Base-by-base conservation (phyloP, 2,329 filamentous ascomycete genomes). In the Aspergillus pseudoglaucus region DNA sequence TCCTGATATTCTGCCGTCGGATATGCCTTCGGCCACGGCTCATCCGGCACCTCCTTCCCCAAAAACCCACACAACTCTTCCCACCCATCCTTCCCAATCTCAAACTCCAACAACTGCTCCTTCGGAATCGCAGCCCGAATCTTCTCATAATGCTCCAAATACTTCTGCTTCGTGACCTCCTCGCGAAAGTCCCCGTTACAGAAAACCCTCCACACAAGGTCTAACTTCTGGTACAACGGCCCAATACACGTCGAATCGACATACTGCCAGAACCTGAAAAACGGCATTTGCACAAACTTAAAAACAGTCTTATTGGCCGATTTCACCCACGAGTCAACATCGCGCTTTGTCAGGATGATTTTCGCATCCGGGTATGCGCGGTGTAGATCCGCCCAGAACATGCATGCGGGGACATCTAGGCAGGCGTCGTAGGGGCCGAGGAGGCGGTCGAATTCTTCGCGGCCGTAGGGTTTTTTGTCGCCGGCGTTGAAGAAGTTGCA, bases 1-100 rank as follows among this genome's bases (percentile, higher is more conserved):
- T 51, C 39, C 39, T 46, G 45, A 18, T 51, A 53, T 10, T 51
- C 32, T 2, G 42, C 49, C 8, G 46, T 49, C 30, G 67, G 62
- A 50, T 71, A 70, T 6, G 55, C 45, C 18, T 56, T 51, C 2
- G 67, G 64, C 53, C 74, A 73, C 2, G 62, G 51, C 33, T 57
- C 55, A 15, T 60, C 48, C 1, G 71, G 69, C 3, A 68, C 55
- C 6, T 62, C 54, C 32, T 65, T 68, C 0, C 59, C 65, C 37
- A 74, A 44, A 44, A 74, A 73, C 47, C 62, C 51, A 52, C 73
- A 76, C 20, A 77, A 56, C 8, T 69, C 68, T 32, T 60, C 64
- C 73, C 74, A 76, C 1, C 71, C 72, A 32, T 74, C 66, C 27
- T 63, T 47, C 1, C 62, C 51, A 8, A 18, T 42, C 43, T 59